Evolutionary conservation across 2,329 filamentous ascomycete genomes (phyloP).

Genomic region (Aspergillus arachidicola): DNA sequence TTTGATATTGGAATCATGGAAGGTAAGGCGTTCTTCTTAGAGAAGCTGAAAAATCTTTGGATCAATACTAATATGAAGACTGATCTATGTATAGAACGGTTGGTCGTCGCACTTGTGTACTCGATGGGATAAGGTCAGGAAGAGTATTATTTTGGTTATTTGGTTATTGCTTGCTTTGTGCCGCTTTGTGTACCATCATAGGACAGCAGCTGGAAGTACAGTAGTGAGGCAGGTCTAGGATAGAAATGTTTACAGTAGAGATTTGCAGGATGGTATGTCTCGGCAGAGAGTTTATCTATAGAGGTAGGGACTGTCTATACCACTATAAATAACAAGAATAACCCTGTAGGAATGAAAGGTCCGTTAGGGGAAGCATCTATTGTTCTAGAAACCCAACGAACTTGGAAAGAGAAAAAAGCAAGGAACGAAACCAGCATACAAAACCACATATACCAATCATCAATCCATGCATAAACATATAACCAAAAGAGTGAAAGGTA

Average conservation of each 20-base stretch:
- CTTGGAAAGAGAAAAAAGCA: background rate
- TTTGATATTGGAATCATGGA: background rate
- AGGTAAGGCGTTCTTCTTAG: background rate
- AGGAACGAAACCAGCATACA: background rate
- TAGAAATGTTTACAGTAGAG: too few relatives aligned
- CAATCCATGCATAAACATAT: background rate
- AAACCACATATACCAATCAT: background rate
- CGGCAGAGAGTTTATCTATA: background rate
- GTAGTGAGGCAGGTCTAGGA: too few relatives aligned
- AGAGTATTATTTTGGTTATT: background rate
- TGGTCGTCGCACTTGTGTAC: rapidly evolving
- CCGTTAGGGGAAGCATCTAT: rapidly evolving
- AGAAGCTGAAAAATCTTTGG: background rate
- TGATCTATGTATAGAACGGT: background rate
- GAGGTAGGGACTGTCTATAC: rapidly evolving
- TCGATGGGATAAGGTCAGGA: background rate
- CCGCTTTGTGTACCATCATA: background rate
- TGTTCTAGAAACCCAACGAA: background rate
- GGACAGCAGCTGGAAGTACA: too few relatives aligned
- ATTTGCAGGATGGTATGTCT: too few relatives aligned
- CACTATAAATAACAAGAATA: background rate
- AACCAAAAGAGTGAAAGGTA: background rate
- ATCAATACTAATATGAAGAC: background rate
- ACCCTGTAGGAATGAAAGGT: background rate
- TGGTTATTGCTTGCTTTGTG: background rate